Evolutionary conservation across 2,329 filamentous ascomycete genomes (phyloP).

Genomic region (Grosmannia serpens): DNA sequence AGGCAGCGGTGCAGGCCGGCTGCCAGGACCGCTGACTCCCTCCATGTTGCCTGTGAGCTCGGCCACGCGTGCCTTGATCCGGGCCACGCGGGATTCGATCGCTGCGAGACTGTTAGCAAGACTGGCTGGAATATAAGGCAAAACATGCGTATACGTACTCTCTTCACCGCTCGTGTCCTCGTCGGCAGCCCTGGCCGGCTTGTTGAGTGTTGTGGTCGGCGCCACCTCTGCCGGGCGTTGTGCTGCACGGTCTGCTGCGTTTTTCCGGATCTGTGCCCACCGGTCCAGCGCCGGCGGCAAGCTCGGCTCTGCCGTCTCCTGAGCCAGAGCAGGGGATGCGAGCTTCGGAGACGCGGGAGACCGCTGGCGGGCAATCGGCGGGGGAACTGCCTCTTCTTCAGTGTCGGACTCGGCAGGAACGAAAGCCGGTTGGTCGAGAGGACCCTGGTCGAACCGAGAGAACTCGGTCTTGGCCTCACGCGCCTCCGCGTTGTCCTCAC

Average conservation of each 20-base stretch:
- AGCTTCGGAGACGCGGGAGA: constrained; percentile 11
- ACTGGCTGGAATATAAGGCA: background rate
- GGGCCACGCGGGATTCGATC: constrained; percentile 90
- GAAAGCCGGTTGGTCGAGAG: constrained; percentile 82
- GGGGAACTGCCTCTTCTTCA: constrained; percentile 35
- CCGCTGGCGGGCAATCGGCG: constrained; percentile 37
- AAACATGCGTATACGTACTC: constrained; percentile 48
- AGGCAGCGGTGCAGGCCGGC: background rate
- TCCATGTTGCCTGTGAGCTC: constrained; percentile 85
- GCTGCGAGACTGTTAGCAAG: constrained; percentile 39
- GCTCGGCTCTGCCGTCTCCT: background rate
- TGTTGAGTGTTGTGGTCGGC: constrained; percentile 22
- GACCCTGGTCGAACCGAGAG: constrained; percentile 74
- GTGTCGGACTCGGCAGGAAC: constrained; percentile 43
- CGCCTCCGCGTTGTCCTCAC: constrained; percentile 47
- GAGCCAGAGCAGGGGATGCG: background rate
- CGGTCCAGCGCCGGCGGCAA: constrained; percentile 51
- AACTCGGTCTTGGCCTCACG: constrained; percentile 49
- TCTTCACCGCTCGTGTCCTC: constrained; percentile 94
- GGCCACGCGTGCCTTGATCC: constrained; percentile 94
- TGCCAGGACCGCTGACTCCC: constrained; percentile 28
- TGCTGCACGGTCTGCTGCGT: constrained; percentile 71
- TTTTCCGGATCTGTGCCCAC: constrained; percentile 94
- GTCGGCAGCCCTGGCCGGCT: constrained; percentile 50
- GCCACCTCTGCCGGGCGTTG: constrained; percentile 56